phyloP scores from a whole-genome alignment of 2,329 filamentous ascomycete genomes.

The Stagonosporopsis chrysanthemi region DNA sequence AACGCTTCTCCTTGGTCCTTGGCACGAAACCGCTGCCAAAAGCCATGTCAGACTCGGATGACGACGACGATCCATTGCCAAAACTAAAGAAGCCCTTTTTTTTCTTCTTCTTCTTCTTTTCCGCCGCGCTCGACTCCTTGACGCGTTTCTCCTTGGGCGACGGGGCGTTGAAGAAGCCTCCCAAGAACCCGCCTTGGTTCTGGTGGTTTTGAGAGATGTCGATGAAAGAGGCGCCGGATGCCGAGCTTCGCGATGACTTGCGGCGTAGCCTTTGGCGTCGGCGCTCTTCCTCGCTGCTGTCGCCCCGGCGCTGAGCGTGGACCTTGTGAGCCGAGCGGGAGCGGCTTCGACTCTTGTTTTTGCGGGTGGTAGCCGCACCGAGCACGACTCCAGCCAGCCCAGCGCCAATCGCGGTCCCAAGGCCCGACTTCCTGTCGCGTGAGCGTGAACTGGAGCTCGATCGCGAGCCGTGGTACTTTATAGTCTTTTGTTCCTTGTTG shows the following conservation, averaged over 20 bases:
- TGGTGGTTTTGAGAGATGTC: constrained; percentile 69
- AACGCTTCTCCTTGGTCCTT: constrained; percentile 32
- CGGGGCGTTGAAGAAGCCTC: constrained; percentile 67
- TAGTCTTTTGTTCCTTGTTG: constrained; percentile 47
- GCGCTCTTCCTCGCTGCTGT: constrained; percentile 42
- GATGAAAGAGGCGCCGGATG: constrained; percentile 64
- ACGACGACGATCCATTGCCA: constrained; percentile 56
- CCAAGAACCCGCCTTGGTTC: constrained; percentile 53
- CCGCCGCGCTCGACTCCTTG: constrained; percentile 30
- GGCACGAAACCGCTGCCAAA: constrained; percentile 53
- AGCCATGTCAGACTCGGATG: constrained; percentile 55
- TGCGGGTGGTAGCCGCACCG: constrained; percentile 38
- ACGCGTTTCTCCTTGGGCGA: constrained; percentile 41
- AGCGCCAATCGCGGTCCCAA: constrained; percentile 50
- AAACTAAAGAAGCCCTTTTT: constrained; percentile 59
- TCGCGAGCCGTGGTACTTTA: constrained; percentile 33
- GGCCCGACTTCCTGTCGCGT: constrained; percentile 44
- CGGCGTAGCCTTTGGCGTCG: constrained; percentile 30
- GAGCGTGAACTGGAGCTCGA: constrained; percentile 51
- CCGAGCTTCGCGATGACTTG: constrained; percentile 47
- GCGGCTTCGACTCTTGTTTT: constrained; percentile 43
- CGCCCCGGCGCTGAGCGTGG: constrained; percentile 38
- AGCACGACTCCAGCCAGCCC: constrained; percentile 52
- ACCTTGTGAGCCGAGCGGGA: constrained; percentile 47
- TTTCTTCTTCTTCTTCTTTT: constrained; percentile 52